phyloP scores from a whole-genome alignment of 139 green algal genomes.

The Chlamydomonas sp. region DNA sequence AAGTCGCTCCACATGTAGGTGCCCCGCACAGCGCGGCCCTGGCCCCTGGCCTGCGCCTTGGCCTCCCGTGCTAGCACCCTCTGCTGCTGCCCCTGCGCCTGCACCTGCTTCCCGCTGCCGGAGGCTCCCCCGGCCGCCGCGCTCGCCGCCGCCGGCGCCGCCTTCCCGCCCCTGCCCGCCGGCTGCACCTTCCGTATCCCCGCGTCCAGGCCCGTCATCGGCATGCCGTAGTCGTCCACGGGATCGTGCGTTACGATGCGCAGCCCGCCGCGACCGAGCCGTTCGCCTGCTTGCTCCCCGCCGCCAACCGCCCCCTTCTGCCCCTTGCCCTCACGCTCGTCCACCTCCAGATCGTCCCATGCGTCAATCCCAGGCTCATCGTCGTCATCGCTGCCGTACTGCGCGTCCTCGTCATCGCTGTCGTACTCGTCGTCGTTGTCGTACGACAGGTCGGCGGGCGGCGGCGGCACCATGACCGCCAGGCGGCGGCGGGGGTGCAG shows the following conservation, averaged over 20 bases:
- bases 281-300: background rate
- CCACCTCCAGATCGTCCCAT: background rate
- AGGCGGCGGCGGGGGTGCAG: conserved; percentile 81
- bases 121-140: background rate
- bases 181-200: background rate
- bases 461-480: conserved; percentile 63
- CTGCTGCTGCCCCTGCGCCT: no score
- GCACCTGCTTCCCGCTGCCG: no score
- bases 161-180: background rate
- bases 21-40: background rate
- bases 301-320: background rate
- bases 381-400: background rate
- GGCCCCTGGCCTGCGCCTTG: no score
- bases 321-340: background rate
- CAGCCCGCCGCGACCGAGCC: background rate
- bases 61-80: no score
- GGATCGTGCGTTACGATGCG: conserved; percentile 17
- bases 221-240: conserved; percentile 26
- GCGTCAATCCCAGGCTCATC: background rate
- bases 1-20: conserved; percentile 82
- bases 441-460: conserved; percentile 44
- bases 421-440: background rate
- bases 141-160: background rate
- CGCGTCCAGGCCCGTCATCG: conserved; percentile 4
- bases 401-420: background rate